phyloP scores from a whole-genome alignment of 2,329 filamentous ascomycete species.

The Aspergillus tanneri region DNA sequence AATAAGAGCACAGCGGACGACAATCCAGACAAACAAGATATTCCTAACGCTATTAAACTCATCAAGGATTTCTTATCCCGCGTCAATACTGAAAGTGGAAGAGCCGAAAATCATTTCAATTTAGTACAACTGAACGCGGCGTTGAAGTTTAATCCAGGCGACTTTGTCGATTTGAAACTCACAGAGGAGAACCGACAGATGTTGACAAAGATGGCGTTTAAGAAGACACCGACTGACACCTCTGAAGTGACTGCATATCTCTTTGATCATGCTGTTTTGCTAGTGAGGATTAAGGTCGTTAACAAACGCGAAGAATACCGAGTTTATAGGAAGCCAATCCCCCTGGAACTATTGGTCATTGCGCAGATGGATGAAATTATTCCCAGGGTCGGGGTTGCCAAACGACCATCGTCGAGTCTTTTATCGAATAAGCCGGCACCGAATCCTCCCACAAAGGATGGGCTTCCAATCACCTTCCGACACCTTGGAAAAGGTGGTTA shows the following conservation, averaged over 20 bases:
- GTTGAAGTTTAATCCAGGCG: slow-evolving; percentile 83
- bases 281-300: slow-evolving; percentile 85
- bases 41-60: slow-evolving; percentile 81
- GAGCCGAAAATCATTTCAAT: slow-evolving; percentile 97
- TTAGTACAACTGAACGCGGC: slow-evolving; percentile 87
- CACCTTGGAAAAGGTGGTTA: slow-evolving; percentile 96
- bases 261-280: slow-evolving; percentile 90
- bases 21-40: slow-evolving; percentile 85
- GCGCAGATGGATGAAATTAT: slow-evolving; percentile 97
- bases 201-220: slow-evolving; percentile 90
- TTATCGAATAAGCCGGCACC: slow-evolving; percentile 59
- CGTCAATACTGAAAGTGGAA: slow-evolving; percentile 93
- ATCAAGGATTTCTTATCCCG: slow-evolving; percentile 84
- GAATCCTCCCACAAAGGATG: slow-evolving; percentile 62
- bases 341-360: slow-evolving; percentile 87
- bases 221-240: slow-evolving; percentile 85
- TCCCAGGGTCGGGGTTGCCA: slow-evolving; percentile 73
- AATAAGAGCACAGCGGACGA: slow-evolving; percentile 87
- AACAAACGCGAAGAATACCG: slow-evolving; percentile 94
- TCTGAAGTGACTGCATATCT: slow-evolving; percentile 91
- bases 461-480: slow-evolving; percentile 92
- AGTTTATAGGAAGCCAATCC: slow-evolving; percentile 93
- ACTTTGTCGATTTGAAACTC: slow-evolving; percentile 89
- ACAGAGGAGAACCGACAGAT: slow-evolving; percentile 91
- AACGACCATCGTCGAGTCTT: slow-evolving; percentile 84